Evolutionary conservation across 768 basidiomycete genomes (phyloP), one percentile per base, ranked within the genome.

Genomic region (Mycena filopes): DNA sequence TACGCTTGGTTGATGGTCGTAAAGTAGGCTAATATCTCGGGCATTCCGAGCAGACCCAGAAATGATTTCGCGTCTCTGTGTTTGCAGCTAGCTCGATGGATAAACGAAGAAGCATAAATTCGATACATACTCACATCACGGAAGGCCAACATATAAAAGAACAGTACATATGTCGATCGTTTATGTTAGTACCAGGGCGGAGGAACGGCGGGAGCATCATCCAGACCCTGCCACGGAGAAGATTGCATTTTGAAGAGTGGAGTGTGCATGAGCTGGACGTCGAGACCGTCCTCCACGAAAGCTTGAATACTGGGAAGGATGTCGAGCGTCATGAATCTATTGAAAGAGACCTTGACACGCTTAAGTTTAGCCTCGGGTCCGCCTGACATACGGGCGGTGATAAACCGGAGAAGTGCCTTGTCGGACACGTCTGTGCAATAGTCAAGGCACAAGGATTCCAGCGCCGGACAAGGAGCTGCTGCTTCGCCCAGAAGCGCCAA

Each of bases 211-310:
- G 33, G 50, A 8, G 50, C 53, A 45, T 55, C 41, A 31, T 16
- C 0, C 55, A 55, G 21, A 31, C 55, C 55, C 2, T 42, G 20
- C 55, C 55, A 55, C 18, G 41, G 55, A 31, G 55, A 55, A 26
- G 43, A 55, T 5, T 7, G 12, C 12, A 12, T 3, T 20, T 26
- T 2, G 31, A 13, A 20, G 15, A 1, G 18, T 25, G 10, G 26
- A 6, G 15, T 7, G n/a, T 55, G 12, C 6, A 18, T 55, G 13
- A 43, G 12, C 16, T 18, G 31, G 41, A 55, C 18, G 9, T 55
- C 20, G 11, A 55, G 55, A 12, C 55, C 55, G 31, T 10, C 11
- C 36, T 23, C 21, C 11, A 55, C 31, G n/a, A 55, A 43, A 20
- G 41, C 11, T 29, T 21, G 15, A 9, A 55, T 41, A 8, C 25